Percentiles rank a stretch among this genome's conserved stretches.
Evolutionary conservation across 495 filamentous ascomycete species (phyloP).

Genomic region (Alectoria sarmentosa): DNA sequence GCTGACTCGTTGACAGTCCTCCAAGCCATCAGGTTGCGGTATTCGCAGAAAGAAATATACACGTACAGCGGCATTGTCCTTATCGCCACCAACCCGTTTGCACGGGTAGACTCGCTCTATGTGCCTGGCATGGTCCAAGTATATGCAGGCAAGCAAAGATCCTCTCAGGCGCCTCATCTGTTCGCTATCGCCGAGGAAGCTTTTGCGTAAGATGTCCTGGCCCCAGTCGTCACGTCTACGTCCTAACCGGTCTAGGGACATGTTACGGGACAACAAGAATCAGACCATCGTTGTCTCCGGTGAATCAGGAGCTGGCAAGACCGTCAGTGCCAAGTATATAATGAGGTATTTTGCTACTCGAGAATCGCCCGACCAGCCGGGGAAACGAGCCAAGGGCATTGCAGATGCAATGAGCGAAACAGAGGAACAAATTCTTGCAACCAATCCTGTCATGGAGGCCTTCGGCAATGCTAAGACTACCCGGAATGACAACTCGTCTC

Average conservation of each 20-base stretch:
- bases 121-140: conserved; percentile 99
- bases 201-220: conserved; percentile 65
- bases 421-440: conserved; percentile 95
- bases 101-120: conserved; percentile 95
- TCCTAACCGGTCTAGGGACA: conserved; percentile 56
- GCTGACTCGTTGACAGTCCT: conserved; percentile 59
- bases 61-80: conserved; percentile 98
- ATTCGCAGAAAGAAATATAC: conserved; percentile 99
- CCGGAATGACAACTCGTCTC: conserved; percentile 96
- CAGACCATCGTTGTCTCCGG: conserved; percentile 98
- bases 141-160: conserved; percentile 94
- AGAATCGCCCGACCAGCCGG: conserved; percentile 85
- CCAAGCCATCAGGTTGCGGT: conserved; percentile 95
- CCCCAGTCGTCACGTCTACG: neutral
- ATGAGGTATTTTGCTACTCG: conserved; percentile 99
- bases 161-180: conserved; percentile 93
- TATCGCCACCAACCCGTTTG: conserved; percentile 98
- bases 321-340: conserved; percentile 98
- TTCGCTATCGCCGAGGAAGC: conserved; percentile 99
- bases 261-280: conserved; percentile 91
- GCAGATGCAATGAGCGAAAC: conserved; percentile 93
- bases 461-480: conserved; percentile 99
- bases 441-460: conserved; percentile 99
- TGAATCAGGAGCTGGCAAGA: conserved; percentile 97
- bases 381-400: conserved; percentile 68